A percentile compares a stretch with the other conserved stretches of the same genome.
phyloP scores from a whole-genome alignment of 805 yeast species.

The Kodamaea restingae region DNA sequence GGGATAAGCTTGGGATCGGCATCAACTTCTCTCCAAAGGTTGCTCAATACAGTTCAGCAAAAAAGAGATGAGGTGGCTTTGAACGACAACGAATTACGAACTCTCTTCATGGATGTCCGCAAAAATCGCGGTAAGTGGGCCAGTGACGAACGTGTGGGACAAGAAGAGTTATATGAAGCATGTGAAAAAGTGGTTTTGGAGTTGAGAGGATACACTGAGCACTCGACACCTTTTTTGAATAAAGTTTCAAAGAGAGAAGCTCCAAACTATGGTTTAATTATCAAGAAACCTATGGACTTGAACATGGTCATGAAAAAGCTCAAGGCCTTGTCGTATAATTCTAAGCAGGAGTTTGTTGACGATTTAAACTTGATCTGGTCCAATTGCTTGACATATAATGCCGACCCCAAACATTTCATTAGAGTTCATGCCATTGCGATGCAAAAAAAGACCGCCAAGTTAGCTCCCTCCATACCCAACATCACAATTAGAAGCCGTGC shows the following conservation, averaged over 20 bases:
- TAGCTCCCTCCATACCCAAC: slow-evolving; percentile 86
- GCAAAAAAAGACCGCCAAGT: slow-evolving; percentile 79
- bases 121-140: slow-evolving; percentile 98
- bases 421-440: slow-evolving; percentile 92
- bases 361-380: slow-evolving; percentile 94
- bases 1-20: slow-evolving; percentile 37
- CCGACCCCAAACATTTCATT: slow-evolving; percentile 90
- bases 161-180: slow-evolving; percentile 95
- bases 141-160: slow-evolving; percentile 90
- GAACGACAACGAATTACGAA: slow-evolving; percentile 79
- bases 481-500: slow-evolving; percentile 69
- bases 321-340: slow-evolving; percentile 73
- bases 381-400: slow-evolving; percentile 87
- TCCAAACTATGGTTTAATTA: slow-evolving; percentile 88
- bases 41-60: slow-evolving; percentile 71
- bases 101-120: slow-evolving; percentile 84
- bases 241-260: slow-evolving; percentile 98
- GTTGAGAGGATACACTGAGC: slow-evolving; percentile 88
- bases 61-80: slow-evolving; percentile 71
- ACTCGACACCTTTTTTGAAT: slow-evolving; percentile 91
- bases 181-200: slow-evolving; percentile 94
- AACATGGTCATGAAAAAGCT: slow-evolving; percentile 91
- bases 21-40: slow-evolving; percentile 59
- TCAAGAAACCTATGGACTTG: slow-evolving; percentile 93
- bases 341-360: slow-evolving; percentile 88